Base-by-base conservation (phyloP, 805 yeast genomes). In the Candida ovalis region DNA sequence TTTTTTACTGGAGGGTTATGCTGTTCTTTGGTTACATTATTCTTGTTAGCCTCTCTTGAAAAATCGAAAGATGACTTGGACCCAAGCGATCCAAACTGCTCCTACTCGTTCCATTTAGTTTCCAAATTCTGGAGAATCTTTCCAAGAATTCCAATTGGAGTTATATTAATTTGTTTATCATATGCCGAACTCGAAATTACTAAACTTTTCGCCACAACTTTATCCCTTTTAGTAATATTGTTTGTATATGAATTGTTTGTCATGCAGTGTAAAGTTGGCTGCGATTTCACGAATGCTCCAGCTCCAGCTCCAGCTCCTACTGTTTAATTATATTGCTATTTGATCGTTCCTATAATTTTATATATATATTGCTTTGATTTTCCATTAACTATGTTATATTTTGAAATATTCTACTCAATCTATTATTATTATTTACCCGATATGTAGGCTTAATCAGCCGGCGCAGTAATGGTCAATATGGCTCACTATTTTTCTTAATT, bases 1-100 rank as follows among this genome's bases (percentile, higher is more conserved):
- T 78, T 67, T 55, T 78, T 78, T 56, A 74, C 80, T 6, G 82
- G 80, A 1, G 84, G 84, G 2, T 52, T 81, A 1, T 70, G 75
- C 44, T 67, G 78, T 3, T 65, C 80, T 0, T 55, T 82, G 42
- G 10, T 68, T 0, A 56, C 68, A 3, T 49, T 80, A 41, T 63
- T 69, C 4, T 50, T 68, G 0, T 44, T 81, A 13, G 82, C 81
- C 0, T 47, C 69, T 5, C 46, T 71, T 1, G 84, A 80, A 57
- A 66, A 66, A 42, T 68, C 76, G 18, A 52, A 58, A n/a, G 84
- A 80, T 46, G 59, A 55, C 33, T 19, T 24, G 4, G 19, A 40
- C 15, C 24, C 32, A 9, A 25, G 18, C 3, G 43, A 27, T 22
- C 10, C 35, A 24, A 40, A 49, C 70, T 30, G 79, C 77, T 0